A percentile compares a stretch with the other conserved stretches of the same genome.
phyloP scores from a whole-genome alignment of 371 early-diverging fungal genomes.

The Encephalitozoon cuniculi region DNA sequence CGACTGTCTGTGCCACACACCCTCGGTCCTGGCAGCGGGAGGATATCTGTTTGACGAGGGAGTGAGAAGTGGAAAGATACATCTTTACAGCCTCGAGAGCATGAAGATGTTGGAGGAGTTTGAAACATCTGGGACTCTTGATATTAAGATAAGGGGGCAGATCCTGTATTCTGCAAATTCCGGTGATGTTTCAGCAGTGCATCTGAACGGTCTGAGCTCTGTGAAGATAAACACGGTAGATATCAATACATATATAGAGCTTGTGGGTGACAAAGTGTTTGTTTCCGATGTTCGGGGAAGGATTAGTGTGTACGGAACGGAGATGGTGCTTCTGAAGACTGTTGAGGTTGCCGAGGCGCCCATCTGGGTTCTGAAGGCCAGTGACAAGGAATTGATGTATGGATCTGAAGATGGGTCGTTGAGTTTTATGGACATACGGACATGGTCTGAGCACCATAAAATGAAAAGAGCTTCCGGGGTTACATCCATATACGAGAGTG shows the following conservation, averaged over 20 bases:
- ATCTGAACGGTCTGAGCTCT: background rate
- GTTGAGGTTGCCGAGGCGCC: constrained; percentile 15
- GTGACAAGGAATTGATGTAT: background rate
- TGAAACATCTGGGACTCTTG: constrained; percentile 28
- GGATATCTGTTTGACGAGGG: background rate
- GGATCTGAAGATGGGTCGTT: constrained; percentile 31
- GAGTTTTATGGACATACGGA: background rate
- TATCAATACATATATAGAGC: constrained; percentile 30
- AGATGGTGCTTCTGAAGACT: background rate
- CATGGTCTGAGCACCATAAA: background rate
- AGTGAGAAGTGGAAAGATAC: background rate
- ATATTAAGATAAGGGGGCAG: background rate
- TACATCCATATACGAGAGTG: constrained; percentile 2
- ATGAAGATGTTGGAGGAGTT: background rate
- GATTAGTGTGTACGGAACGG: constrained; percentile 5
- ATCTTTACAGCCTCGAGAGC: background rate
- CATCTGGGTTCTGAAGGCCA: constrained; percentile 18
- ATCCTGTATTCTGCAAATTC: constrained; percentile 21
- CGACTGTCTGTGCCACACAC: background rate
- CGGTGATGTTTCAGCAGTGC: background rate
- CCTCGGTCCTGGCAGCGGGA: background rate
- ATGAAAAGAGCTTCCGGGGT: constrained; percentile 17
- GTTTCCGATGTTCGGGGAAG: constrained; percentile 12
- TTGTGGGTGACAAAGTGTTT: background rate
- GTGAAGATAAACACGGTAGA: background rate